phyloP scores from a whole-genome alignment of 139 green algal genomes.

The Micractinium conductrix region DNA sequence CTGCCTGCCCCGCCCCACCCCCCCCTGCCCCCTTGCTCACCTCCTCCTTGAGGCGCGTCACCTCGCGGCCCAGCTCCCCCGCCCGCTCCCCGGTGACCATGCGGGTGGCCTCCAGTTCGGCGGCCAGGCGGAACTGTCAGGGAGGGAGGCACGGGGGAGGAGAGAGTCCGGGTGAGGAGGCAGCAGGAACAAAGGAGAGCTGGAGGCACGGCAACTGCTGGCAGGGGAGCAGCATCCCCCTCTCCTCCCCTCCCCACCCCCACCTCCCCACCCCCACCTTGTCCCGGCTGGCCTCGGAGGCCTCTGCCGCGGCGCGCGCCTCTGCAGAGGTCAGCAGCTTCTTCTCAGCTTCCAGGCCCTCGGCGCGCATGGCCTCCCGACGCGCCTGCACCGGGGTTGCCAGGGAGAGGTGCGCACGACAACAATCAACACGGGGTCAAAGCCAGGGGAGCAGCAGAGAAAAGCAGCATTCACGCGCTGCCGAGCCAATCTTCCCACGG shows the following conservation, averaged over 20 bases:
- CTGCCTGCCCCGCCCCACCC: not conserved
- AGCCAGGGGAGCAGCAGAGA: not conserved
- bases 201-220: no score
- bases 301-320: constrained; percentile 35
- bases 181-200: no score
- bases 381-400: constrained; percentile 1
- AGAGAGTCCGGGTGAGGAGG: no score
- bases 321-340: constrained; percentile 47
- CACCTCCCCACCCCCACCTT: no score
- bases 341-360: constrained; percentile 56
- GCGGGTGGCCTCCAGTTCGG: constrained; percentile 48
- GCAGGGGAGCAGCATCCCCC: no score
- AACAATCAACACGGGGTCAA: no score
- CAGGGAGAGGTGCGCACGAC: no score
- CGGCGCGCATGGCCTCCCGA: constrained; percentile 27
- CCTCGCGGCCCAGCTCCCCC: constrained; percentile 27
- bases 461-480: no score
- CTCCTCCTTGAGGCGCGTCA: constrained; percentile 43
- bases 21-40: not conserved
- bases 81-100: constrained; percentile 32
- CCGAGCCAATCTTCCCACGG: no score
- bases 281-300: constrained; percentile 37
- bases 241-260: no score
- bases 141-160: no score
- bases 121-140: constrained; percentile 55